These are phyloP conservation scores for Solanum gandarillasii DNA, from an alignment of 257 asterid genomes.

Conservation along the genomic window DNA sequence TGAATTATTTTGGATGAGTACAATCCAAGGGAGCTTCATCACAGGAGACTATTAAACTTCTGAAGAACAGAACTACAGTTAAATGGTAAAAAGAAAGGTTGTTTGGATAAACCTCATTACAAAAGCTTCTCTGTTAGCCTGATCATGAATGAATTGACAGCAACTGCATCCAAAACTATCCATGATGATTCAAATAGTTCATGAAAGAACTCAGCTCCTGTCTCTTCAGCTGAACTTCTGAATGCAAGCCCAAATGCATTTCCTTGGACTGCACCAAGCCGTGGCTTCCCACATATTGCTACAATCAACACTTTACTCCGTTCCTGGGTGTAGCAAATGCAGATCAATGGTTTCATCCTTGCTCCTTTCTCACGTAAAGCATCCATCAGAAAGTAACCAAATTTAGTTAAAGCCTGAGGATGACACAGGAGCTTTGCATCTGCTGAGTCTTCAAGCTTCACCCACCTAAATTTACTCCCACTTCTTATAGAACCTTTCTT, in stretches of 20 bases:
- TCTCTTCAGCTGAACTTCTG: conserved; percentile 85
- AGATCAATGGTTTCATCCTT: conserved; percentile 85
- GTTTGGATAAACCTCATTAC: conserved; percentile 19
- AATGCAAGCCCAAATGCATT: conserved; percentile 91
- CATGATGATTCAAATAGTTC: conserved; percentile 95
- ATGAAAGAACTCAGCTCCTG: conserved; percentile 88
- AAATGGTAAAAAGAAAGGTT: conserved; percentile 7
- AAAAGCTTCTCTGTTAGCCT: conserved; percentile 77
- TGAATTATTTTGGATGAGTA: background rate
- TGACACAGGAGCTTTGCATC: conserved; percentile 69
- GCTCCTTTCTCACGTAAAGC: conserved; percentile 98
- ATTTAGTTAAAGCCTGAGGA: conserved; percentile 93
- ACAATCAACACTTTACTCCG: conserved; percentile 58
- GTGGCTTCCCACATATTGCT: conserved; percentile 90
- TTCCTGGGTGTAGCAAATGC: conserved; percentile 72
- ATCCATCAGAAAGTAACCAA: conserved; percentile 83
- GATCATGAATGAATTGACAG: conserved; percentile 91
- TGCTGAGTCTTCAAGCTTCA: conserved; percentile 77
- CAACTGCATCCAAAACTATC: conserved; percentile 78
- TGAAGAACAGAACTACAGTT: conserved; percentile 19
- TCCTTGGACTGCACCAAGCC: conserved; percentile 92
- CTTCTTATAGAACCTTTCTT: conserved; percentile 93
- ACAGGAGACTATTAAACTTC: conserved; percentile 9
- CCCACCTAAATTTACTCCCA: conserved; percentile 96
- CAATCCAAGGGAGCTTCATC: conserved; percentile 2